Evolutionary conservation across 2,329 filamentous ascomycete genomes (phyloP), one percentile per base, ranked within the genome.

Genomic region (Huntiella abstrusa): DNA sequence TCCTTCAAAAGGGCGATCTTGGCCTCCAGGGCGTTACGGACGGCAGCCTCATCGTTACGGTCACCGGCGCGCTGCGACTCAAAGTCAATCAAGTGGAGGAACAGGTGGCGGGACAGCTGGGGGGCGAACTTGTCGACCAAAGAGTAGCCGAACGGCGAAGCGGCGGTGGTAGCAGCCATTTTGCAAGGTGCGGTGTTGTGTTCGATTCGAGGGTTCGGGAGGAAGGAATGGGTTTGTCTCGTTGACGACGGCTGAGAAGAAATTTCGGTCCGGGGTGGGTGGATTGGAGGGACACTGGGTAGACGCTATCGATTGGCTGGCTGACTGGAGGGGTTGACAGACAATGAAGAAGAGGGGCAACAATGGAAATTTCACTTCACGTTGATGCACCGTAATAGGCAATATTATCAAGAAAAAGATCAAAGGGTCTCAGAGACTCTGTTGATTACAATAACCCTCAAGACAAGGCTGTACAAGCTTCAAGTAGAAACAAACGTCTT

Each of bases 51-150:
- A 51, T 74, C 68, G 57, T 71, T 73, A 55, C 77, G 74, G 58
- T 86, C 82, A 61, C 86, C 79, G 54, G 93, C 80, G 62, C 84
- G 78, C 59, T 80, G 78, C 58, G 79, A 79, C 58, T 82, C 73
- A 65, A 94, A 95, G 68, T 95, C 87, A 61, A 98, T 80, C 53
- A 98, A 75, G 54, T 91, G 91, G 68, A 93, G 98, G 60, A 96
- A 83, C 57, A 98, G 73, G 64, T 98, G 91, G 55, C 91, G 80
- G 70, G 95, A 91, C 63, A 98, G 83, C 63, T 92, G 79, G 55
- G 79, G 79, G 61, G 95, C 82, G 59, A 98, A 71, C 66, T 87
- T 86, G 57, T 50, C 50, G 36, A 53, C 47, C 45, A 53, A 48
- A 32, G 50, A 51, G 41, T 50, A 53, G 34, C 48, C 49, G 11